Base-by-base conservation (phyloP, 2,329 filamentous ascomycete genomes). In the Apiospora marii region DNA sequence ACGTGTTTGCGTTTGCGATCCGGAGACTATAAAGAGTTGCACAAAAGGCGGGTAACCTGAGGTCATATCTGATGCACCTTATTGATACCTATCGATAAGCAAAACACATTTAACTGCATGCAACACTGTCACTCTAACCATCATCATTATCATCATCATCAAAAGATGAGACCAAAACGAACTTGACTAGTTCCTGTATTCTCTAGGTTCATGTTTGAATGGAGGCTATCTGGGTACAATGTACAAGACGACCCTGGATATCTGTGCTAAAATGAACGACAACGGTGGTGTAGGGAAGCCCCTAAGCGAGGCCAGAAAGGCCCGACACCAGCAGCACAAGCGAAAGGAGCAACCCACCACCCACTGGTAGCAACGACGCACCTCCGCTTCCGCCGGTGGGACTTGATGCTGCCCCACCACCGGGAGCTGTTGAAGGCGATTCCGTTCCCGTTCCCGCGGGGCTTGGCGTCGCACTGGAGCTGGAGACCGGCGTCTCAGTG, bases 401-500 rank as follows among this genome's bases (percentile, higher is more conserved):
- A 10, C 58, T 64, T 19, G 58, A 64, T 22, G 34, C n/a, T 64
- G 34, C 30, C 8, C 34, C 58, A 34, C 58, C 34, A 7, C 34
- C 48, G 51, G 19, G 4, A 44, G 51, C 16, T 16, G 44, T n/a
- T 4, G 51, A 49, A n/a, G 69, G 34, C n/a, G 37, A 16, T 37
- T 34, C 48, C 37, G 37, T 30, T 37, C 49, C 48, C 37, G 69
- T 70, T 7, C 41, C 14, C 30, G 67, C 30, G 37, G 49, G 41
- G 41, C n/a, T 64, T n/a, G 69, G 34, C 44, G 51, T 41, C 24
- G 30, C 49, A 68, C 46, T 49, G 19, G 64, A 68, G 37, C 64
- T 68, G 37, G 64, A 68, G n/a, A 49, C 46, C 8, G 41, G 67
- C 4, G 46, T 48, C 58, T 70, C 37, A 19, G 69, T 70, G 22